These are phyloP conservation scores for Penicillium carneum DNA, from an alignment of 2,329 filamentous ascomycete species.

Conservation along the genomic window DNA sequence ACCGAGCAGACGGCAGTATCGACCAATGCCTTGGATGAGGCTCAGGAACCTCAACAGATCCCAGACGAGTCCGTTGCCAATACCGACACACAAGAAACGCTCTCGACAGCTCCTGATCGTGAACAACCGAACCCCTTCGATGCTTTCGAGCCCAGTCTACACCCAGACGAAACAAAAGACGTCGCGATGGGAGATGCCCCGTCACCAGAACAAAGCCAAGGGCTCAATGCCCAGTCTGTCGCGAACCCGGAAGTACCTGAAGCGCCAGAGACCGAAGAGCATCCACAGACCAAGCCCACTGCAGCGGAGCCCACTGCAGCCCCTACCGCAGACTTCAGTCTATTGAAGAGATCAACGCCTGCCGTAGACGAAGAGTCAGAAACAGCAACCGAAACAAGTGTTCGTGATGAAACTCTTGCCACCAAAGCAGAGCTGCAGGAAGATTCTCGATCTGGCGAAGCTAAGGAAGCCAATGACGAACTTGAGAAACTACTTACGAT, in stretches of 20 bases:
- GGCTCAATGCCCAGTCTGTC: not conserved
- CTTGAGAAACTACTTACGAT: not conserved
- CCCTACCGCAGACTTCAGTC: not conserved
- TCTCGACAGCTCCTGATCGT: not conserved
- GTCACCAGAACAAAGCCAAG: constrained; percentile 5
- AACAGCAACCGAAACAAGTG: not conserved
- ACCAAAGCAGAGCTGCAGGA: not conserved
- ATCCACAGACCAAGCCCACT: not conserved
- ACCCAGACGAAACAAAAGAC: constrained; percentile 17
- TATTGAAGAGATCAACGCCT: not conserved
- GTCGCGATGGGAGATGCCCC: constrained; percentile 18
- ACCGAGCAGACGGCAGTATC: not conserved
- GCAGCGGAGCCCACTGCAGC: not conserved
- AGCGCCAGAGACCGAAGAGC: not conserved
- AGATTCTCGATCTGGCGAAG: not conserved
- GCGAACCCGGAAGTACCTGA: constrained; percentile 10
- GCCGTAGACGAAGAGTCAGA: not conserved
- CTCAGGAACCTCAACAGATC: not conserved
- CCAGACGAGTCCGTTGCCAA: not conserved
- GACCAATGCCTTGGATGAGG: not conserved
- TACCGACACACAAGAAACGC: not conserved
- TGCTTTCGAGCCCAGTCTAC: not conserved
- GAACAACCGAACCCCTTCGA: not conserved
- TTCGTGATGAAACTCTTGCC: not conserved
- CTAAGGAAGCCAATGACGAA: not conserved